A percentile compares a stretch with the other conserved stretches of the same genome.
phyloP scores from a whole-genome alignment of 2,329 filamentous ascomycete species.

The Calonectria crousiana region DNA sequence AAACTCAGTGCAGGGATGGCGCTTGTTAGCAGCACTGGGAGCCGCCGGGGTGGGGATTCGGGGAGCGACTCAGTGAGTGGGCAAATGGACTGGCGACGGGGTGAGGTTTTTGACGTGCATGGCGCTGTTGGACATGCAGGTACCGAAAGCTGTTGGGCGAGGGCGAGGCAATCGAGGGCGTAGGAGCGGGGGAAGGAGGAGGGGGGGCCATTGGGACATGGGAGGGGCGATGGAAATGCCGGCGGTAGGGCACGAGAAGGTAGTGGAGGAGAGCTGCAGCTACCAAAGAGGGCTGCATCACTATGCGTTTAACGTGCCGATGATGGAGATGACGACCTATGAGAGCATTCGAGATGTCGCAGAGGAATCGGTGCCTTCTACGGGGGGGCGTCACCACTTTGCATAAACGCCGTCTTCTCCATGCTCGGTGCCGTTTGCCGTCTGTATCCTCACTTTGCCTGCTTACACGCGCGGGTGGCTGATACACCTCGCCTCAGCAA shows the following conservation, averaged over 20 bases:
- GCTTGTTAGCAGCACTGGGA: not conserved
- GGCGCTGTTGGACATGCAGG: constrained; percentile 2
- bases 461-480: constrained; percentile 23
- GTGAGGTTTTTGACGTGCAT: not conserved
- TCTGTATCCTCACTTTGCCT: not conserved
- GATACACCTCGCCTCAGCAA: not conserved
- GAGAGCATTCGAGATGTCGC: not conserved
- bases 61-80: not conserved
- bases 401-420: not conserved
- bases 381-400: not conserved
- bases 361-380: not conserved
- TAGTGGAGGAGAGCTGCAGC: not conserved
- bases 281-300: not conserved
- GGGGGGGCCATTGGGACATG: not conserved
- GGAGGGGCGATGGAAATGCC: not conserved
- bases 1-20: not conserved
- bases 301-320: not conserved
- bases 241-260: not conserved
- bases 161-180: not conserved
- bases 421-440: not conserved
- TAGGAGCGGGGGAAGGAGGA: not conserved
- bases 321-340: not conserved
- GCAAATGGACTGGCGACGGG: not conserved
- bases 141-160: not conserved
- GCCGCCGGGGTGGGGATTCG: constrained; percentile 3